Evolutionary conservation across 192 early-diverging fungal genomes (phyloP), one percentile per base, ranked within the genome.

Genomic region (Gamsiella multidivaricata): DNA sequence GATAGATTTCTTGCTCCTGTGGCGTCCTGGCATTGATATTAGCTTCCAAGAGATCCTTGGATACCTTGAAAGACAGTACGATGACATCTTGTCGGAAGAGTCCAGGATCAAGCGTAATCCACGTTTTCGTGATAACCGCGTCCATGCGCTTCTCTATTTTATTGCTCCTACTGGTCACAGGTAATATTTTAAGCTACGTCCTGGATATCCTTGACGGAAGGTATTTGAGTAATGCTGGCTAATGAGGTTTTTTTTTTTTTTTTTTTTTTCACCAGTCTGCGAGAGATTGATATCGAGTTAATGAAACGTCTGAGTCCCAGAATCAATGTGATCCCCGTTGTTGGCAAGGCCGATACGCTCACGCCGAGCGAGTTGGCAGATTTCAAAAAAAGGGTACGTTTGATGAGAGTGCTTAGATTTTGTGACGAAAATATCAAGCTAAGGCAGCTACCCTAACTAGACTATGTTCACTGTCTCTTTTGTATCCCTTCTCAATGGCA

Each of bases 61-160:
- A 37, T 97, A 98, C 82, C 88, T 99, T 51, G 97, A 99, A 80
- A 69, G 85, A 50, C 96, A 98, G 83, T 97, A 94, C 76, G 96
- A 98, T 75, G 91, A 94, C 62, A 94, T 97, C 58, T 79, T 98
- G 53, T 92, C 95, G 9, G 94, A 98, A 71, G 93, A 95, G 69
- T 90, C 91, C 58, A 74, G 91, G 56, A 92, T 93, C 81, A 93
- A 92, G 81, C 91, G 92, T 66, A 93, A 93, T 70, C 86, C 89
- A 52, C 88, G 96, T 79, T 97, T 96, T 85, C 70, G 81, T 43
- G 98, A 99, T 83, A 94, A 94, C 83, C 90, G 98, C 47, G 89
- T 99, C 28, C 98, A 99, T 79, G 94, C 93, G 12, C 87, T 98
- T 23, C 86, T 99, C 46, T 99, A 99, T 88, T 99, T 99, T 81